These are phyloP conservation scores for Asterochloris sp. DNA, from an alignment of 139 green algal species.

Conservation along the genomic window DNA sequence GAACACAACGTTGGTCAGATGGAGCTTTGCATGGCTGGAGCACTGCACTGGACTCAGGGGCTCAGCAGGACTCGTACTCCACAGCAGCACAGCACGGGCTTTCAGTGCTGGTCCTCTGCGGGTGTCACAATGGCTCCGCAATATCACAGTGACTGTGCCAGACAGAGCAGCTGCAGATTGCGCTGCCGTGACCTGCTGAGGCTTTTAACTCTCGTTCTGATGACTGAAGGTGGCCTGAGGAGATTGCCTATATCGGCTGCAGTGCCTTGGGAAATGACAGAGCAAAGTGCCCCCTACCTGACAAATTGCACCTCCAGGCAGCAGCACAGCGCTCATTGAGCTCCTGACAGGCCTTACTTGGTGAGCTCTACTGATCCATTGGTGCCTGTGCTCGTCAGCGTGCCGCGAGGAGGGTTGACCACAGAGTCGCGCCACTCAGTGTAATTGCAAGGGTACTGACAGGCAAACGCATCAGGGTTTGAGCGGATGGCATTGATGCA, in stretches of 20 bases:
- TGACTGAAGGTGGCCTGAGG: background rate
- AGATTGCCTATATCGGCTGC: background rate
- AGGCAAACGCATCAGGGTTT: constrained; percentile 22
- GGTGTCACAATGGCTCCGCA: background rate
- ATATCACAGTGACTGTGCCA: background rate
- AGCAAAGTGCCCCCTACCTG: no score
- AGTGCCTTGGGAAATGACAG: background rate
- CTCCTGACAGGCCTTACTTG: background rate
- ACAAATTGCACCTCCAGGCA: no score
- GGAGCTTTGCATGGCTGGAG: no score
- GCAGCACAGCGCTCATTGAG: no score
- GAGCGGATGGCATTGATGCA: constrained; percentile 21
- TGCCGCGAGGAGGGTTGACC: constrained; percentile 3
- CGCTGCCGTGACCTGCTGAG: no score
- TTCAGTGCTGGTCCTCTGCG: no score
- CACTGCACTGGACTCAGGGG: no score
- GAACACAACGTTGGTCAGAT: no score
- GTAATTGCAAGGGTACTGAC: constrained; percentile 20
- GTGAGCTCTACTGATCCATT: background rate
- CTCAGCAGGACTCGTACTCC: no score
- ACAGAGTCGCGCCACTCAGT: constrained; percentile 3
- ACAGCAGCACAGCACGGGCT: no score
- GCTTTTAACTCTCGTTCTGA: background rate
- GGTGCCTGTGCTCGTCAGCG: constrained; percentile 10
- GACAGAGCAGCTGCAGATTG: background rate